phyloP scores from a whole-genome alignment of 2,329 filamentous ascomycete genomes.

The Cryphonectria parasitica region DNA sequence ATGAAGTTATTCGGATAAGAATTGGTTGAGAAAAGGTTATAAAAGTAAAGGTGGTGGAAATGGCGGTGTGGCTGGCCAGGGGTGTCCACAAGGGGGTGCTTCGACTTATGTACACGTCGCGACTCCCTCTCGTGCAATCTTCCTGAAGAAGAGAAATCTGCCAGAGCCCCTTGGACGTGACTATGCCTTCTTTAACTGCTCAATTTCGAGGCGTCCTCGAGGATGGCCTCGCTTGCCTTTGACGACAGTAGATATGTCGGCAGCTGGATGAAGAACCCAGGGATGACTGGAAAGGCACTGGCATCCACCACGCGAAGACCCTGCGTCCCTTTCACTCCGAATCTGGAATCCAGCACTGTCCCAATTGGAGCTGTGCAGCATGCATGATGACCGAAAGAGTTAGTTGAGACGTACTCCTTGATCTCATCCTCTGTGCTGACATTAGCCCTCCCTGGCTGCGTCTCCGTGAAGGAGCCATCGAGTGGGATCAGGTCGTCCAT shows the following conservation, averaged over 20 bases:
- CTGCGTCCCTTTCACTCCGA: constrained; percentile 55
- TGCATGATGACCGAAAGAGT: constrained; percentile 30
- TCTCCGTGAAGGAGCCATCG: constrained; percentile 30
- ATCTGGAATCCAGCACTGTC: constrained; percentile 57
- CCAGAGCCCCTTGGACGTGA: neutral
- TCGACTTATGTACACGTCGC: neutral
- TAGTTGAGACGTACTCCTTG: constrained; percentile 30
- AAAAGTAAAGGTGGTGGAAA: no score
- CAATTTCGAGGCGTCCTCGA: constrained; percentile 12
- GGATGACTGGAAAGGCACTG: constrained; percentile 52
- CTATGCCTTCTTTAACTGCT: neutral
- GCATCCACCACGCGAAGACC: constrained; percentile 62
- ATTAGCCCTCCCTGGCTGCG: constrained; percentile 29
- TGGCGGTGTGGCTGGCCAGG: no score
- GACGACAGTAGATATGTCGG: constrained; percentile 51
- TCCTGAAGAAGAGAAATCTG: no score
- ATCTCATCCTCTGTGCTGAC: constrained; percentile 30
- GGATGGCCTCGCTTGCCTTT: constrained; percentile 27
- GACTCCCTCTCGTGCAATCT: no score
- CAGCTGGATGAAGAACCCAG: constrained; percentile 50
- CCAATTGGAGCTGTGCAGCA: constrained; percentile 32
- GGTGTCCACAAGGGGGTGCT: no score
- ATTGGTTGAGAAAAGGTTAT: no score
- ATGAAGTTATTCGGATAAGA: no score
- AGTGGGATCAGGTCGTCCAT: constrained; percentile 25